Percentiles rank a stretch among this genome's conserved stretches.
phyloP scores from a whole-genome alignment of 2,329 filamentous ascomycete species.

The Diaporthe amygdali region DNA sequence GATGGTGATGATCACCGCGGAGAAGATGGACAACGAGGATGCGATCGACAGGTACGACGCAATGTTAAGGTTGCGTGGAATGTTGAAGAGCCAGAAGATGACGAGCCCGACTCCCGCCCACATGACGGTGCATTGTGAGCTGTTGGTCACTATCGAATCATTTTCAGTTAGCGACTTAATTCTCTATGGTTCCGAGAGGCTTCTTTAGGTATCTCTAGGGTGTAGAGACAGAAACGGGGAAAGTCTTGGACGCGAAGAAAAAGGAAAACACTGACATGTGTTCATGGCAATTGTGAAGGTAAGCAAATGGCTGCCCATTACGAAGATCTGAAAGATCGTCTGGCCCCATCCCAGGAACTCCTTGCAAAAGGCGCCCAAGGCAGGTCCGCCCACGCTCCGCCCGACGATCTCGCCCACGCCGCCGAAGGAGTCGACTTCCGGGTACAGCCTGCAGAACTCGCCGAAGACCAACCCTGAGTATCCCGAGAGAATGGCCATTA shows the following conservation, averaged over 20 bases:
- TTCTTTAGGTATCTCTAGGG: no score
- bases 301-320: constrained; percentile 73
- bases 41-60: constrained; percentile 67
- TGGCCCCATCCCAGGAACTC: constrained; percentile 65
- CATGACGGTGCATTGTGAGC: constrained; percentile 66
- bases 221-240: no score
- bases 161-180: not conserved
- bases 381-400: constrained; percentile 37
- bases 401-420: constrained; percentile 67
- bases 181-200: no score
- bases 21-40: constrained; percentile 61
- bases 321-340: constrained; percentile 67
- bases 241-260: no score
- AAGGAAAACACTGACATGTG: constrained; percentile 45
- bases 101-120: constrained; percentile 65
- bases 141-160: constrained; percentile 49
- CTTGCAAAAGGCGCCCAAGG: constrained; percentile 57
- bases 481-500: constrained; percentile 71
- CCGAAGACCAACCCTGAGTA: constrained; percentile 60
- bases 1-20: constrained; percentile 68
- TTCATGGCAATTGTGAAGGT: constrained; percentile 73
- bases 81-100: constrained; percentile 62
- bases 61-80: constrained; percentile 67
- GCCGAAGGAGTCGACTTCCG: constrained; percentile 70
- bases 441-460: constrained; percentile 74